Percentiles rank a stretch among this genome's conserved stretches.
These are phyloP conservation scores for Penicillium sp. DNA, from an alignment of 2,329 filamentous ascomycete genomes.

Conservation along the genomic window DNA sequence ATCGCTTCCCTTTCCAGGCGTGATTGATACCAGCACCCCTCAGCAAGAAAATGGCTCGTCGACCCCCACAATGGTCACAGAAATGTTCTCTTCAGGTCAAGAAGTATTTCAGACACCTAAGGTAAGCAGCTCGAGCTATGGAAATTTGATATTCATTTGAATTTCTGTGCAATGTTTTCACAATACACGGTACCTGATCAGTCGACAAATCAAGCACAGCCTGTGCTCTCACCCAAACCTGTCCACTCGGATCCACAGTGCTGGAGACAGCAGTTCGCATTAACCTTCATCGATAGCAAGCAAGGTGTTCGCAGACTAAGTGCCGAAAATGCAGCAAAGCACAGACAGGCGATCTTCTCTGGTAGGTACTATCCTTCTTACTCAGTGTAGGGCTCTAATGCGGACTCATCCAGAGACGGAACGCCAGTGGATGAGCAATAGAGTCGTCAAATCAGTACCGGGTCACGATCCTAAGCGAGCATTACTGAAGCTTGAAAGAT, in stretches of 20 bases:
- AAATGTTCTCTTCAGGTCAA: neutral
- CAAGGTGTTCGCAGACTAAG: neutral
- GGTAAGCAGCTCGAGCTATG: neutral
- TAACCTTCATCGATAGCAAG: slow-evolving; percentile 1
- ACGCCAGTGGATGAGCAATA: slow-evolving; percentile 17
- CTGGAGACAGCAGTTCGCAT: neutral
- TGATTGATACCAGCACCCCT: neutral
- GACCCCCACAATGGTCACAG: neutral
- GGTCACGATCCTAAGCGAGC: slow-evolving; percentile 9
- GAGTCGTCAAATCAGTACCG: slow-evolving; percentile 3
- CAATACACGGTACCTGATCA: neutral
- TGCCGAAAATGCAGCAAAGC: slow-evolving; percentile 3
- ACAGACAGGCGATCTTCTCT: neutral
- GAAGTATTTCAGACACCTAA: neutral
- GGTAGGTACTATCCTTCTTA: neutral
- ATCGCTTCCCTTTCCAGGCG: neutral
- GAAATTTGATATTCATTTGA: neutral
- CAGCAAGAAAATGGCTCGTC: neutral
- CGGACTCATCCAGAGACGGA: neutral
- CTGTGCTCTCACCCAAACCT: neutral
- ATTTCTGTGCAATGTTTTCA: neutral
- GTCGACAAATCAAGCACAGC: neutral
- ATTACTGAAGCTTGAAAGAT: slow-evolving; percentile 16
- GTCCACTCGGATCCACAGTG: neutral
- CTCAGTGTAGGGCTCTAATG: neutral